phyloP scores from a whole-genome alignment of 805 yeast genomes.

The Maudiozyma barnettii region DNA sequence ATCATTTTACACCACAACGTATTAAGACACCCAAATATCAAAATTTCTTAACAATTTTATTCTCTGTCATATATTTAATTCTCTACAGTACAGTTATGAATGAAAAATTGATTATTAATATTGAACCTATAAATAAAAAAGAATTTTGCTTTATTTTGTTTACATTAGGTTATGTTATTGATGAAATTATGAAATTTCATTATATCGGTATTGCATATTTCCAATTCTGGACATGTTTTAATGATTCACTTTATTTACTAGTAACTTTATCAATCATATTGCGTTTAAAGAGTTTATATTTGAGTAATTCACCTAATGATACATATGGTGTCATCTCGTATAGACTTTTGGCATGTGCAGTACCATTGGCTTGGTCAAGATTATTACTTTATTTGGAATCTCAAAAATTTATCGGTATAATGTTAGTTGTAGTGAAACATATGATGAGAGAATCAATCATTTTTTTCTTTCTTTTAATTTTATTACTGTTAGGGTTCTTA shows the following conservation, averaged over 20 bases:
- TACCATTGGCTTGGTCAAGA: constrained; percentile 83
- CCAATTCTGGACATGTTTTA: constrained; percentile 73
- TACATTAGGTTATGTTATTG: constrained; percentile 56
- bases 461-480: constrained; percentile 62
- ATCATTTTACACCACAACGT: constrained; percentile 75
- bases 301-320: constrained; percentile 11
- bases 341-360: constrained; percentile 64
- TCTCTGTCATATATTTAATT: constrained; percentile 53
- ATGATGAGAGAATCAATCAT: constrained; percentile 84
- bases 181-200: constrained; percentile 61
- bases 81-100: constrained; percentile 60
- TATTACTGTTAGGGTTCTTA: constrained; percentile 69
- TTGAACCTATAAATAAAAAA: constrained; percentile 32
- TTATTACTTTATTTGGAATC: constrained; percentile 69
- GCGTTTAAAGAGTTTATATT: constrained; percentile 32
- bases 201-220: constrained; percentile 67
- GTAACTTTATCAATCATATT: constrained; percentile 44
- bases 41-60: constrained; percentile 56
- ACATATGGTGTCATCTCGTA: constrained; percentile 50
- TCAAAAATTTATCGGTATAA: constrained; percentile 73
- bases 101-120: constrained; percentile 33
- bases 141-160: constrained; percentile 56
- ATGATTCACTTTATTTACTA: constrained; percentile 56
- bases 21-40: constrained; percentile 81
- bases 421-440: constrained; percentile 74